A percentile compares a stretch with the other conserved stretches of the same genome.
phyloP scores from a whole-genome alignment of 768 basidiomycete species.

The Podaxis sp. region DNA sequence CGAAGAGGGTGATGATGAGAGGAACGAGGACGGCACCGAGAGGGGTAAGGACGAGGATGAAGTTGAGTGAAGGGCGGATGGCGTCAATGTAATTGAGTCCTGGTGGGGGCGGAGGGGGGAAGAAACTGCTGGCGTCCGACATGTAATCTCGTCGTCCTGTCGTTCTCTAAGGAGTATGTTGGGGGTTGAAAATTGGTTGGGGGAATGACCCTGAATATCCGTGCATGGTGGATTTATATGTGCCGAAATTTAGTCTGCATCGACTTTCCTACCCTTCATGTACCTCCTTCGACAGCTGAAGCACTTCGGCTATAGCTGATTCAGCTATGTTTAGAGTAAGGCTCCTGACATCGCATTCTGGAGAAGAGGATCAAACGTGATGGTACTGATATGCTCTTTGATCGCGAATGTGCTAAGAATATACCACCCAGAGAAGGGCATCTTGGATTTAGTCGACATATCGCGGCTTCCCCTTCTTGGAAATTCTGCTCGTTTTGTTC shows the following conservation, averaged over 20 bases:
- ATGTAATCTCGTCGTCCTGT: background rate
- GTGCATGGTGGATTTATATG: background rate
- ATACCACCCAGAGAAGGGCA: too few species aligned
- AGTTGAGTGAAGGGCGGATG: constrained; percentile 23
- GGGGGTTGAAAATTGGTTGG: background rate
- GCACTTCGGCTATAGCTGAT: background rate
- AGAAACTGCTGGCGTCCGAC: background rate
- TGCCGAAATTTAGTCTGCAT: background rate
- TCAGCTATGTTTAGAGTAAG: background rate
- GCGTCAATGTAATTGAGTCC: constrained; percentile 29
- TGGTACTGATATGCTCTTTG: background rate
- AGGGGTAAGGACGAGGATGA: constrained; percentile 29
- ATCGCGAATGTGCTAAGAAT: too few species aligned
- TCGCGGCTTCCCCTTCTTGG: too few species aligned
- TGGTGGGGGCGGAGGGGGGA: constrained; percentile 23
- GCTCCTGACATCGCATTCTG: background rate
- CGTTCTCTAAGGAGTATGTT: background rate
- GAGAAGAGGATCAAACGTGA: background rate
- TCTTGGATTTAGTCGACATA: too few species aligned
- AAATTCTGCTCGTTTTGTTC: too few species aligned
- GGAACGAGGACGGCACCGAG: constrained; percentile 32
- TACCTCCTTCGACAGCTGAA: background rate
- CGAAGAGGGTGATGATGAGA: constrained; percentile 30
- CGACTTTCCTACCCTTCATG: background rate
- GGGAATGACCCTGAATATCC: too few species aligned